Evolutionary conservation across 1,284 basidiomycete genomes (phyloP), one percentile per base, ranked within the genome.

Genomic region (Sporisorium sorghi): DNA sequence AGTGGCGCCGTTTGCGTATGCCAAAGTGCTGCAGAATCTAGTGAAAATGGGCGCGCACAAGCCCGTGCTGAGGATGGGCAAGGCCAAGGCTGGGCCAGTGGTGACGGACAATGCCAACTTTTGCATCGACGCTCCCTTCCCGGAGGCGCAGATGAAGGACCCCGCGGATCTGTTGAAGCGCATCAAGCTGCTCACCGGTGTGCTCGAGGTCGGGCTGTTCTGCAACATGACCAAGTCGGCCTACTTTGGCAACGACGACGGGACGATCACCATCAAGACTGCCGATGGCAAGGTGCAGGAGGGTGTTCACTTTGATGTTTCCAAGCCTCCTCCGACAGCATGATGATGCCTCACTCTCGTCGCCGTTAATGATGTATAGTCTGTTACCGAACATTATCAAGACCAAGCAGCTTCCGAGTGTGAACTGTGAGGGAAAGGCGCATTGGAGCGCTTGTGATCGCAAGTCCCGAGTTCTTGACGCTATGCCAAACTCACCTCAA

Each of bases 171-270:
- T 84, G n/a, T 48, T 78, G 26, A 59, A 46, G 35, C 64, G 73
- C 50, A 80, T 84, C 74, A 83, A 85, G 72, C 64, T 65, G 24
- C 42, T 80, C 21, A 98, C 96, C 1, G 96, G 97, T 61, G 94
- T 99, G 12, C 92, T 98, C 32, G 96, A 99, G 85, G 97, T 98
- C 33, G 97, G 97, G 0, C 86, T 99, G 23, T 99, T 99, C 87
- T 94, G 93, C 83, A 71, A 78, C 57, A 91, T 98, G 88, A 93
- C 92, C n/a, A 90, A 91, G 84, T 94, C 93, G 0, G 95, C 95
- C 11, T 99, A 98, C 88, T 99, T 98, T 86, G 96, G 96, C 19
- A 96, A 97, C 57, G 63, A 76, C 35, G 76, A 81, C 48, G 79
- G 77, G 35, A 71, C 73, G 30, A 81, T 83, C 37, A 73, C 77